Conservation (phyloP, 148 eudicot species). For the Vaccinium myrtillus region DNA sequence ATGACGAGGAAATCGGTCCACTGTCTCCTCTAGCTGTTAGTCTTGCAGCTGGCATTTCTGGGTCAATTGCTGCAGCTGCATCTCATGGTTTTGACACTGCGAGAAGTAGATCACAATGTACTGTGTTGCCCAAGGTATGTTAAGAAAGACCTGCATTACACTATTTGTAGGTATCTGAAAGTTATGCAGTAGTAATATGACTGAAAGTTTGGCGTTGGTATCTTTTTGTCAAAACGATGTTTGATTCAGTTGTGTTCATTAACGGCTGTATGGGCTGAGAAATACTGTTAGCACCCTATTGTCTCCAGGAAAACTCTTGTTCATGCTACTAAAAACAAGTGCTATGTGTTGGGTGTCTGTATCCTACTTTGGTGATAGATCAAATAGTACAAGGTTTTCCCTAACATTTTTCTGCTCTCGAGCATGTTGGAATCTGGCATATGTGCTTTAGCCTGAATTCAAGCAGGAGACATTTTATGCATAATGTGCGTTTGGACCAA, state of each 20-base stretch:
- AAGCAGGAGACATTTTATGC: neutral
- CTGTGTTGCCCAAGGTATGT: conserved; percentile 66
- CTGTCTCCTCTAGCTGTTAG: conserved; percentile 75
- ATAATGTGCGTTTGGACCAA: neutral
- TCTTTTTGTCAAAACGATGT: neutral
- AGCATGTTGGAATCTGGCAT: neutral
- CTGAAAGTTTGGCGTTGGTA: neutral
- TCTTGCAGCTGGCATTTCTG: conserved; percentile 85
- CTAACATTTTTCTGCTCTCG: neutral
- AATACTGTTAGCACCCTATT: neutral
- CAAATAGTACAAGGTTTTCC: neutral
- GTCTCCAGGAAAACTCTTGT: neutral
- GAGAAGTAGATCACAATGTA: conserved; percentile 72
- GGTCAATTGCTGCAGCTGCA: conserved; percentile 81
- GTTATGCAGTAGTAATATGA: neutral
- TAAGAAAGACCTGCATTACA: neutral
- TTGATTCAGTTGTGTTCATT: neutral
- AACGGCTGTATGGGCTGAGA: neutral
- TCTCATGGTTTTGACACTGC: conserved; percentile 95
- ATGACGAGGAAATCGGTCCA: conserved; percentile 71
- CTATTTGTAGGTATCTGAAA: neutral
- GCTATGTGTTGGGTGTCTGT: neutral
- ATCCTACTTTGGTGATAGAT: neutral
- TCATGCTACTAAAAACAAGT: neutral
- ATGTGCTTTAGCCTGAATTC: neutral